Conservation (phyloP, 495 filamentous ascomycete genomes). For the Pyrenula massariospora region DNA sequence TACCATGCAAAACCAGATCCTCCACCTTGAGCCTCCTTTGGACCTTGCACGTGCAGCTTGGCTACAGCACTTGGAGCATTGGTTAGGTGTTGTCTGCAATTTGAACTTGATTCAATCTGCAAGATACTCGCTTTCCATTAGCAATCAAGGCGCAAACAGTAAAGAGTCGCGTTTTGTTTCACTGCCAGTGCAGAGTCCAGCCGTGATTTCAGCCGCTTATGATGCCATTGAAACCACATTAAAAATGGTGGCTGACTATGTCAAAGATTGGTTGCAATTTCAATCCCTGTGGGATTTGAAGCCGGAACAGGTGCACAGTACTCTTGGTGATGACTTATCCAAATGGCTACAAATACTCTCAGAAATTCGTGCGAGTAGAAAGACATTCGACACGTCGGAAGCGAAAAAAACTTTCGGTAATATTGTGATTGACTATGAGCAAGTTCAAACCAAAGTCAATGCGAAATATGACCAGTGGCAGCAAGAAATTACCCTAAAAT, state of each 20-base stretch:
- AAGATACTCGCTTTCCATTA: slow-evolving; percentile 78
- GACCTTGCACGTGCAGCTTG: slow-evolving; percentile 88
- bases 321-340: slow-evolving; percentile 80
- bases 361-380: slow-evolving; percentile 84
- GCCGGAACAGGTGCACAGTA: slow-evolving; percentile 84
- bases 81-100: slow-evolving; percentile 86
- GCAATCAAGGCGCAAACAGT: slow-evolving; percentile 44
- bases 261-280: slow-evolving; percentile 96
- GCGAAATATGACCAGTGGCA: slow-evolving; percentile 99
- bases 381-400: slow-evolving; percentile 93
- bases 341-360: slow-evolving; percentile 90
- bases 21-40: slow-evolving; percentile 86
- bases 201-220: slow-evolving; percentile 68
- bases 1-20: slow-evolving; percentile 90
- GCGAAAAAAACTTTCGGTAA: slow-evolving; percentile 84
- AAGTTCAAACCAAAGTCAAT: slow-evolving; percentile 96
- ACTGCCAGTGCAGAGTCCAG: slow-evolving; percentile 70
- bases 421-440: slow-evolving; percentile 90
- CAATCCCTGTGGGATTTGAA: slow-evolving; percentile 98
- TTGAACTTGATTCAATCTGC: slow-evolving; percentile 87
- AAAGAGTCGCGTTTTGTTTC: slow-evolving; percentile 70
- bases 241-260: slow-evolving; percentile 62
- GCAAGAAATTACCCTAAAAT: slow-evolving; percentile 87
- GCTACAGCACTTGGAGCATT: slow-evolving; percentile 83
- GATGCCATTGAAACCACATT: slow-evolving; percentile 68